These are phyloP conservation scores for Ceratocystis destructans DNA, from an alignment of 2,329 filamentous ascomycete species.

Conservation along the genomic window DNA sequence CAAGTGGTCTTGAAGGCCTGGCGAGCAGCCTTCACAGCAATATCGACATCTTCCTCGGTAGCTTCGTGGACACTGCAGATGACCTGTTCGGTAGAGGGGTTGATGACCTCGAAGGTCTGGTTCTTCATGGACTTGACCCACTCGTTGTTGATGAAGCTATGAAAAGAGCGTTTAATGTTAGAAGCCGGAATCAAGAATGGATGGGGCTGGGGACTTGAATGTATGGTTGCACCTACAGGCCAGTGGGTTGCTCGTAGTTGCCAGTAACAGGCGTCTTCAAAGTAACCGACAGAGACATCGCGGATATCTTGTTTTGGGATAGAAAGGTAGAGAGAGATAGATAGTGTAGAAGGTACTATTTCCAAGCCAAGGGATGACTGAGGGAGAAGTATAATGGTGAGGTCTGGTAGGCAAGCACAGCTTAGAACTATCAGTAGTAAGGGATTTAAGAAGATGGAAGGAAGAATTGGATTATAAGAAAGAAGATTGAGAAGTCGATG, in stretches of 20 bases:
- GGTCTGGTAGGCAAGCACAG: constrained; percentile 14
- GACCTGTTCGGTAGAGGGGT: constrained; percentile 22
- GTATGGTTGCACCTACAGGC: constrained; percentile 48
- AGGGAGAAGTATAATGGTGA: not conserved
- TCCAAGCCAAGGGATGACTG: not conserved
- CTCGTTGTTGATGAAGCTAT: constrained; percentile 84
- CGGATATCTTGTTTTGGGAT: not conserved
- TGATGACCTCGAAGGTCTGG: constrained; percentile 21
- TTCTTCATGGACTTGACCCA: constrained; percentile 39
- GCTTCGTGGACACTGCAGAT: constrained; percentile 32
- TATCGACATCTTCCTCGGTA: constrained; percentile 34
- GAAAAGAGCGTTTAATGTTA: constrained; percentile 8
- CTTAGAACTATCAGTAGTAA: constrained; percentile 2
- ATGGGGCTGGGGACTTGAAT: constrained; percentile 42
- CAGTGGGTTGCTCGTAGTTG: constrained; percentile 44
- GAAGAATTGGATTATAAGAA: not conserved
- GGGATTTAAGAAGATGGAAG: not conserved
- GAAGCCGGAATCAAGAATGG: constrained; percentile 49
- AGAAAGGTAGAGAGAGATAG: not conserved
- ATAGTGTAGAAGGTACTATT: not conserved
- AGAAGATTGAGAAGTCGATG: constrained; percentile 1
- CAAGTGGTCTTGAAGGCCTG: constrained; percentile 34
- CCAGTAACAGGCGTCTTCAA: constrained; percentile 56
- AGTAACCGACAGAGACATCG: constrained; percentile 40
- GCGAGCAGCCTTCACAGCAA: constrained; percentile 35